phyloP scores from a whole-genome alignment of 257 asterid species.

The Solanum ahanhuiri region DNA sequence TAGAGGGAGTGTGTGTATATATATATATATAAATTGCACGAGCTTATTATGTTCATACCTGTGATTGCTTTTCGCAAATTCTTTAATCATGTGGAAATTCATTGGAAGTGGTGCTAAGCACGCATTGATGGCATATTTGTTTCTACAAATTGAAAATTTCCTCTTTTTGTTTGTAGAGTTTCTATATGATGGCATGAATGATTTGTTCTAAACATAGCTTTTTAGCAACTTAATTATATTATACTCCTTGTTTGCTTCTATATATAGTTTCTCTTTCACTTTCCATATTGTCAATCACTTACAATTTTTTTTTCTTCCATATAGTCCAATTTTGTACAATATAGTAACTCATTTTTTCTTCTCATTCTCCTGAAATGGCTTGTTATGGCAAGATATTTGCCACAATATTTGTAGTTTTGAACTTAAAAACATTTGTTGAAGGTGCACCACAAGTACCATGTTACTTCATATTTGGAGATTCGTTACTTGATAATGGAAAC shows the following conservation, averaged over 20 bases:
- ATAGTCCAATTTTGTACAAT: not conserved
- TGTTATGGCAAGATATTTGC: not conserved
- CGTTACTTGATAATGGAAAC: slow-evolving; percentile 13
- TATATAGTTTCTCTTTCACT: not conserved
- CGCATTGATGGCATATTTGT: no score
- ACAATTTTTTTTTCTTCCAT: not conserved
- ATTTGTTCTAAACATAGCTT: not conserved
- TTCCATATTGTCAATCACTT: not conserved
- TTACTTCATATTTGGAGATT: slow-evolving; percentile 13
- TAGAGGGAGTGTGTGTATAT: no score
- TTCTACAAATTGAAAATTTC: not conserved
- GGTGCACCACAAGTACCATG: slow-evolving; percentile 14
- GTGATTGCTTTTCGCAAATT: not conserved
- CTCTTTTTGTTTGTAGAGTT: not conserved
- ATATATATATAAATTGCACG: not conserved
- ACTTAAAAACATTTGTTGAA: not conserved
- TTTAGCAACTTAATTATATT: not conserved
- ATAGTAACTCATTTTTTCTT: not conserved
- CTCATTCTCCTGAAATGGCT: not conserved
- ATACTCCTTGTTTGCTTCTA: not conserved
- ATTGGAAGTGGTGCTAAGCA: not conserved
- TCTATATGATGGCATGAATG: not conserved
- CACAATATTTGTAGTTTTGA: not conserved
- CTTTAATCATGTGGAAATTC: not conserved
- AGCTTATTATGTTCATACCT: not conserved